phyloP scores from a whole-genome alignment of 768 basidiomycete genomes.

The Calvatia gigantea region DNA sequence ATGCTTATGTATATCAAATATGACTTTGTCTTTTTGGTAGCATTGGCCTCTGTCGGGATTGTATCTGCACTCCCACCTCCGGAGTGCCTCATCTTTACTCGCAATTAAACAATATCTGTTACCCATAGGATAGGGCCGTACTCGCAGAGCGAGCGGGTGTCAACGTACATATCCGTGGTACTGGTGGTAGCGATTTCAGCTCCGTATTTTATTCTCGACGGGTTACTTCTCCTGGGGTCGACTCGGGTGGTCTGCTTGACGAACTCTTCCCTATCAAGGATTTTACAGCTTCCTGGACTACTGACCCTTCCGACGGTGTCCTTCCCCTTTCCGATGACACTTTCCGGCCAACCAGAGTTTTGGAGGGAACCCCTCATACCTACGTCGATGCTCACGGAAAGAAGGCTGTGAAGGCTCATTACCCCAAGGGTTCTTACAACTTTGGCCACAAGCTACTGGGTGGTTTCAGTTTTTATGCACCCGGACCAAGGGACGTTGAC shows the following conservation, averaged over 20 bases:
- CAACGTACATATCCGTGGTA: too few species aligned
- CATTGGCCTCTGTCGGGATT: too few species aligned
- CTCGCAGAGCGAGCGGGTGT: too few species aligned
- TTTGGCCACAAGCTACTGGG: constrained; percentile 43
- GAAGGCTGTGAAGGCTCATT: constrained; percentile 47
- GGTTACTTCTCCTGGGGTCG: too few species aligned
- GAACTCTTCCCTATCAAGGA: constrained; percentile 41
- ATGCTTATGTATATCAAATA: too few species aligned
- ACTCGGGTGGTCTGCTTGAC: constrained; percentile 22
- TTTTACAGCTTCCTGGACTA: constrained; percentile 43
- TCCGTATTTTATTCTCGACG: too few species aligned
- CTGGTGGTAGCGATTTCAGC: too few species aligned
- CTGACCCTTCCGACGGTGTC: constrained; percentile 26
- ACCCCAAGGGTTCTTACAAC: constrained; percentile 54
- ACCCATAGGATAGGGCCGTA: too few species aligned
- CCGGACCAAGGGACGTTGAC: constrained; percentile 39
- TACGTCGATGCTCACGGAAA: constrained; percentile 47
- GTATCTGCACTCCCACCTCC: too few species aligned
- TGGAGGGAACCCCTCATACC: constrained; percentile 34
- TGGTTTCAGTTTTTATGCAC: constrained; percentile 70
- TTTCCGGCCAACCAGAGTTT: constrained; percentile 35
- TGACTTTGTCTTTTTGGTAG: too few species aligned
- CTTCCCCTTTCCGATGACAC: constrained; percentile 42
- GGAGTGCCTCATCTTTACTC: too few species aligned
- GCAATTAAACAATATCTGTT: too few species aligned